phyloP scores from a whole-genome alignment of 2,329 filamentous ascomycete genomes.

The Beauveria bassiana region DNA sequence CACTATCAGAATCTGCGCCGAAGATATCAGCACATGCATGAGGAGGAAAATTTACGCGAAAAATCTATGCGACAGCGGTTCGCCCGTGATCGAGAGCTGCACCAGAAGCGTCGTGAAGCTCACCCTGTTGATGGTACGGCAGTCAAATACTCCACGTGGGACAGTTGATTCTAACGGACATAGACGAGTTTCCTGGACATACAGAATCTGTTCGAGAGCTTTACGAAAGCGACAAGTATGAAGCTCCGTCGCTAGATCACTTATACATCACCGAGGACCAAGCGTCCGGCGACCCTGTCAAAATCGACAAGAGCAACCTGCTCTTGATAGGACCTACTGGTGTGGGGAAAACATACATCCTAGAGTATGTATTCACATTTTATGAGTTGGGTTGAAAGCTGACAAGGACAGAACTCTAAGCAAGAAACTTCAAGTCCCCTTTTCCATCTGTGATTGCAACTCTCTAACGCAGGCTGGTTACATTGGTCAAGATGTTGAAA shows the following conservation, averaged over 20 bases:
- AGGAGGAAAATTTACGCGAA: constrained; percentile 48
- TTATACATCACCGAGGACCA: constrained; percentile 44
- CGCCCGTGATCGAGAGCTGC: constrained; percentile 55
- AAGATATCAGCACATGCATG: constrained; percentile 68
- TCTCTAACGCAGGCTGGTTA: constrained; percentile 95
- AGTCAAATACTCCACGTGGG: background rate
- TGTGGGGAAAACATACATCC: constrained; percentile 93
- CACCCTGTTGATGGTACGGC: constrained; percentile 73
- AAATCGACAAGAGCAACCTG: constrained; percentile 93
- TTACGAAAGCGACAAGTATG: constrained; percentile 25
- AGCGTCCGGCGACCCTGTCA: constrained; percentile 43
- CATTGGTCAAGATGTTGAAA: constrained; percentile 96
- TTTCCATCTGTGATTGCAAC: constrained; percentile 92
- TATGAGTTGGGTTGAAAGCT: constrained; percentile 11
- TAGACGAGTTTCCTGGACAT: constrained; percentile 50
- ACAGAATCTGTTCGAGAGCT: constrained; percentile 38
- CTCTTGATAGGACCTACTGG: constrained; percentile 86
- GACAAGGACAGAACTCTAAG: constrained; percentile 66
- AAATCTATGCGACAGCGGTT: constrained; percentile 64
- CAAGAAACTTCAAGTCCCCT: constrained; percentile 87
- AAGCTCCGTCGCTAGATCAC: constrained; percentile 29
- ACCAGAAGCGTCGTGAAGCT: constrained; percentile 46
- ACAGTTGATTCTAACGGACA: background rate
- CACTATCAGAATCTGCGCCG: constrained; percentile 86
- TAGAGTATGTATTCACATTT: constrained; percentile 43